Base-by-base conservation (phyloP, 805 yeast genomes). In the Kregervanrija pseudodelftensis region DNA sequence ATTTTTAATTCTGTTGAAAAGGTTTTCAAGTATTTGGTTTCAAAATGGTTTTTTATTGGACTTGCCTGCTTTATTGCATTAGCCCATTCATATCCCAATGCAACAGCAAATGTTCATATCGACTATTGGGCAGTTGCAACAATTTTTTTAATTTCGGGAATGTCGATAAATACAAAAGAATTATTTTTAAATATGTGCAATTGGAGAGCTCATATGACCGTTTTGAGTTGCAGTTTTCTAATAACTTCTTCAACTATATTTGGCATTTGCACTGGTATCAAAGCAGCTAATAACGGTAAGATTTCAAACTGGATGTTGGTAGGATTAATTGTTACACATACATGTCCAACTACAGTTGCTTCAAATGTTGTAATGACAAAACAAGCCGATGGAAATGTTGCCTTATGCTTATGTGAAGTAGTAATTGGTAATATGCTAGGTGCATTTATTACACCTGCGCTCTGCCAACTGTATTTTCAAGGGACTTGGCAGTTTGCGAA, bases 291-390 rank as follows among this genome's bases (percentile, higher is more conserved):
- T 48, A 73, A 85, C 56, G 61, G 66, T 1, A 59, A 67, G n/a
- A 85, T 88, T 33, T 82, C 80, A 53, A 72, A 76, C 32, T 87
- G 93, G 87, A 74, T 87, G 53, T 66, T 89, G 16, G 84, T 84
- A 11, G 96, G 96, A 1, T 63, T 89, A 47, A 76, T 89, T 14
- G 83, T 87, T 39, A 85, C 95, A 2, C 85, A 86, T 30, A 76
- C 91, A 11, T 85, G 95, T 61, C 96, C 96, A 30, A 89, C 96
- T 8, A 89, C 96, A 0, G 95, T 89, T 14, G 79, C 90, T 0
- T 87, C 96, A 2, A 89, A 89, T 59, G 96, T 89, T 30, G 90
- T 89, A 30, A 89, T 89, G 96, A 89, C 96, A 5, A 74, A 80
- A 43, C 76, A 76, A 47, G 95, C 96, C 0, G 80, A 82, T 52